Conservation (phyloP, 345 rosid genomes). For the Erucastrum elatum region DNA sequence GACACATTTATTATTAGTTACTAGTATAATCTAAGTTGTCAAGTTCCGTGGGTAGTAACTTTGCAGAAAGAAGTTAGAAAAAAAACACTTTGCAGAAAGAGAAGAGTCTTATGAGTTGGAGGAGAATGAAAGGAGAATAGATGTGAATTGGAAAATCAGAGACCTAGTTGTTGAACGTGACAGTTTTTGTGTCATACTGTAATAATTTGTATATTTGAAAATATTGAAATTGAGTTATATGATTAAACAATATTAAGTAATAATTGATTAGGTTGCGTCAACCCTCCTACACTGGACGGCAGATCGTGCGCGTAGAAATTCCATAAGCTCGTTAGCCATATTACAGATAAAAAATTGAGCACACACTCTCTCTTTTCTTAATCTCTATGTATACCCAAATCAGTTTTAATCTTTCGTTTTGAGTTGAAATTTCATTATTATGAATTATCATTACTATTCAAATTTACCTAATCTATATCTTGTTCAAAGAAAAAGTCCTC, state of each 20-base stretch:
- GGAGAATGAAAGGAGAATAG: conserved; percentile 4
- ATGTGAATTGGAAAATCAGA: conserved; percentile 34
- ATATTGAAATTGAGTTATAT: conserved; percentile 15
- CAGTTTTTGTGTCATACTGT: conserved; percentile 24
- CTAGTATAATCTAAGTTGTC: too few species aligned
- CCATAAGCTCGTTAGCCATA: conserved; percentile 16
- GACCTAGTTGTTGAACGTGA: conserved; percentile 43
- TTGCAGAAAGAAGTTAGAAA: too few species aligned
- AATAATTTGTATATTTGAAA: not conserved
- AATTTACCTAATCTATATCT: not conserved
- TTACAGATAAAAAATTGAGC: not conserved
- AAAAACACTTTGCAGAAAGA: not conserved
- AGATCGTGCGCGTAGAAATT: conserved; percentile 35
- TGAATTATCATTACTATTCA: not conserved
- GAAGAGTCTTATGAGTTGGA: conserved; percentile 3
- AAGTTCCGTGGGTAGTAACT: conserved; percentile 8
- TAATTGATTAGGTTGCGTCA: conserved; percentile 36
- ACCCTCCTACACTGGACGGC: conserved; percentile 29
- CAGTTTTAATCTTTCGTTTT: not conserved
- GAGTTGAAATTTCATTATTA: not conserved
- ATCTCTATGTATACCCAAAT: too few species aligned
- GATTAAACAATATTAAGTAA: conserved; percentile 17
- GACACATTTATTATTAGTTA: too few species aligned
- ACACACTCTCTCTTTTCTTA: not conserved
- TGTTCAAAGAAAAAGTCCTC: too few species aligned